Percentiles rank a stretch among this genome's conserved stretches.
Evolutionary conservation across 2,329 filamentous ascomycete species (phyloP).

Genomic region (Emmonsia crescens): DNA sequence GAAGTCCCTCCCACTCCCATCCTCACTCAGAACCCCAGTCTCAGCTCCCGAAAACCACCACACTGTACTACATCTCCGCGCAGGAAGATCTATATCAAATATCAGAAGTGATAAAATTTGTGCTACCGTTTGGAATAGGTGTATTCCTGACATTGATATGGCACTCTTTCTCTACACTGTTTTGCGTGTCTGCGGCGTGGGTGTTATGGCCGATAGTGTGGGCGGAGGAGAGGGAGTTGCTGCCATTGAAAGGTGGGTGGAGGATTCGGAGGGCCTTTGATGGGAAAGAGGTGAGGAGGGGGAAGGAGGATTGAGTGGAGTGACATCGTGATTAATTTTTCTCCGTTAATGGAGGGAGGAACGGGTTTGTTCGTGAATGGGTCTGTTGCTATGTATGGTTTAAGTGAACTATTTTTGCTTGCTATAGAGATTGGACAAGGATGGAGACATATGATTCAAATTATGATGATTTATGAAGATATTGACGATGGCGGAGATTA

Average conservation of each 20-base stretch:
- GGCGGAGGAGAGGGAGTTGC: conserved; percentile 34
- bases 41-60: conserved; percentile 15
- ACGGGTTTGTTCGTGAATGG: too few species aligned
- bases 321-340: too few species aligned
- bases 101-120: conserved; percentile 63
- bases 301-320: not conserved
- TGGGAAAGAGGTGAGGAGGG: not conserved
- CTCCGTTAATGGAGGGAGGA: too few species aligned
- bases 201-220: conserved; percentile 41
- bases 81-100: conserved; percentile 78
- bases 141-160: conserved; percentile 47
- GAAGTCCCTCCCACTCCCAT: conserved; percentile 1
- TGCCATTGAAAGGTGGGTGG: conserved; percentile 14
- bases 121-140: conserved; percentile 50
- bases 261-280: not conserved
- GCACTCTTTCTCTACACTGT: conserved; percentile 53
- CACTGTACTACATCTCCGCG: conserved; percentile 57
- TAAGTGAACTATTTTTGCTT: too few species aligned
- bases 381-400: too few species aligned
- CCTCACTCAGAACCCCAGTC: conserved; percentile 10
- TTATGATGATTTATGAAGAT: too few species aligned
- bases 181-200: conserved; percentile 53
- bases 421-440: too few species aligned
- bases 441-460: too few species aligned
- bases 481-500: too few species aligned